Evolutionary conservation across 768 basidiomycete genomes (phyloP), one percentile per base, ranked within the genome.

Genomic region (Mrakia hoshinonis): DNA sequence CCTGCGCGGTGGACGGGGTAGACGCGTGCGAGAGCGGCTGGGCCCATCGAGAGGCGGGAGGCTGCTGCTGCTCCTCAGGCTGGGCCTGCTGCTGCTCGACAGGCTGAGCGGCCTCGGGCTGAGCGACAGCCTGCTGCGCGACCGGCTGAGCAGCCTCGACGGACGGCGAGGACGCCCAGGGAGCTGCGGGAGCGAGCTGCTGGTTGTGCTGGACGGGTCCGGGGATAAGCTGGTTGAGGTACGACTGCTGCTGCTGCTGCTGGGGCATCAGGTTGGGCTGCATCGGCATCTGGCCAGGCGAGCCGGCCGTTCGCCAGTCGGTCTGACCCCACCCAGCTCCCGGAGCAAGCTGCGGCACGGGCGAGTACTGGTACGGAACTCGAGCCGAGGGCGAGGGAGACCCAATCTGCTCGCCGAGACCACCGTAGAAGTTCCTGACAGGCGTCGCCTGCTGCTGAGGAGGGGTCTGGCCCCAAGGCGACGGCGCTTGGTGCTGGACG

Each of bases 11-110:
- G 51, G 68, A 58, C 12, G 69, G 48, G 22, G 54, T 38, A 11
- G 74, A 63, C 47, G 69, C 62, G 31, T 72, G 71, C 5, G 55
- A 67, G 43, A 63, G 60, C 31, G 61, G 60, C 36, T 62, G 70
- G 34, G 60, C 51, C 70, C 70, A 71, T 26, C 58, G 67, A 18
- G 67, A 52, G 24, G 52, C 72, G 54, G 67, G 64, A 55, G 68
- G 73, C 68, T 76, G 77, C 20, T 75, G 75, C 55, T 72, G 76
- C 26, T 75, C 75, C 46, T 74, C 61, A 6, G 69, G 72, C 60
- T 64, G 70, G 24, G 67, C 69, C 51, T 73, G 68, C 26, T 73
- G 68, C 26, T 74, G 66, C 48, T 72, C 71, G 18, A 51, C 63
- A 31, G 66, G 72, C 20, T 70, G 60, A 47, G 68, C 24, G 47